phyloP scores from a whole-genome alignment of 208 protist genomes.

The Wallacemonas sp. region DNA sequence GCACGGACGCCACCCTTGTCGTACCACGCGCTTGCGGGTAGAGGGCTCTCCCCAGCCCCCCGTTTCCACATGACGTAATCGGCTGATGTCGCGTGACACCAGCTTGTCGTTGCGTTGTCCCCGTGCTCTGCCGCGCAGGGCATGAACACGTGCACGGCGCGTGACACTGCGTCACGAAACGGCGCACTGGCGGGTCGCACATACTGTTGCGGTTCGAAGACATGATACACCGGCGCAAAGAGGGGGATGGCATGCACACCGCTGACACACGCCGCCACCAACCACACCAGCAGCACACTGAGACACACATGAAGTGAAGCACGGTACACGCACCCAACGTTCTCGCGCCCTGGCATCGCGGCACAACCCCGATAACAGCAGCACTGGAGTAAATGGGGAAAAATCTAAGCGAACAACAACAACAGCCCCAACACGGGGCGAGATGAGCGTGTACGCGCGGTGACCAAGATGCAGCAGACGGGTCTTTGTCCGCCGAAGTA shows the following conservation, averaged over 20 bases:
- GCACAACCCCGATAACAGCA: slow-evolving; percentile 1
- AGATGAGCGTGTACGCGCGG: not conserved
- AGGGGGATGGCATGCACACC: not conserved
- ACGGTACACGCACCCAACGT: no score
- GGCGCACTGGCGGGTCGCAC: slow-evolving; percentile 13
- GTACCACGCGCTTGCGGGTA: slow-evolving; percentile 13
- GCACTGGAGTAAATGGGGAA: slow-evolving; percentile 13
- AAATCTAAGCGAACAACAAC: slow-evolving; percentile 1
- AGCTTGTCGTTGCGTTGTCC: not conserved
- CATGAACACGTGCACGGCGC: slow-evolving; percentile 15
- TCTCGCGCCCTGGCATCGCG: no score
- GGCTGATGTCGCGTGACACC: slow-evolving; percentile 16
- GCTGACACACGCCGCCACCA: not conserved
- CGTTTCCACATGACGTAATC: slow-evolving; percentile 24
- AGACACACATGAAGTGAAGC: no score
- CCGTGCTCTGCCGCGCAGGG: slow-evolving; percentile 3
- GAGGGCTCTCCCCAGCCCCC: not conserved
- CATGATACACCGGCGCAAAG: slow-evolving; percentile 10
- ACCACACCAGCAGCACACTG: not conserved
- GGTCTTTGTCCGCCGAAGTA: slow-evolving; percentile 7
- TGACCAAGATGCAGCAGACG: slow-evolving; percentile 2
- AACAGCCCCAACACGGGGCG: not conserved
- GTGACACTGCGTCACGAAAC: slow-evolving; percentile 11
- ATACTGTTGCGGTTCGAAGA: slow-evolving; percentile 9
- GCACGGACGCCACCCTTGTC: slow-evolving; percentile 9